These are phyloP conservation scores for Crucihimalaya himalaica DNA, from an alignment of 345 rosid species.

Conservation along the genomic window DNA sequence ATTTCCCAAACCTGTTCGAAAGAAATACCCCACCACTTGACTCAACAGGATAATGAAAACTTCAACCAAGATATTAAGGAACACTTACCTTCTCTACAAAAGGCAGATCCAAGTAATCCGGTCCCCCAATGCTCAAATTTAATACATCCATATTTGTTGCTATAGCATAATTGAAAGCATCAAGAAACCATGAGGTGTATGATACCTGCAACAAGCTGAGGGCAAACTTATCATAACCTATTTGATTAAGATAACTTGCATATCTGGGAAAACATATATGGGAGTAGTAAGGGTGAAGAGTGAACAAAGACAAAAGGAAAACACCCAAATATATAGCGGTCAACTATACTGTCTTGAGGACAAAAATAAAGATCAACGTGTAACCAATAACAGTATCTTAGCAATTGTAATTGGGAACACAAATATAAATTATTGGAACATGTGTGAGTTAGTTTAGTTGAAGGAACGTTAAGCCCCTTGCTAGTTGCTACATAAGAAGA, in stretches of 20 bases:
- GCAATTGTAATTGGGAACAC: not conserved
- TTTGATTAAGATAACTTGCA: slow-evolving; percentile 20
- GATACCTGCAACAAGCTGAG: slow-evolving; percentile 99
- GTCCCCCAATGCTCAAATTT: slow-evolving; percentile 98
- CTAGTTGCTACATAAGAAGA: slow-evolving; percentile 10
- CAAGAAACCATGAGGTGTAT: slow-evolving; percentile 99
- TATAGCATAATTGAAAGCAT: slow-evolving; percentile 96
- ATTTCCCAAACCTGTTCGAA: slow-evolving; percentile 90
- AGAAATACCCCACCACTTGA: slow-evolving; percentile 18
- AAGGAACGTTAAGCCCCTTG: not conserved
- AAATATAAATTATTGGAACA: not conserved
- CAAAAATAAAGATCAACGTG: not conserved
- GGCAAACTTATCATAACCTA: slow-evolving; percentile 71
- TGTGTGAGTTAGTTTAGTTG: not conserved
- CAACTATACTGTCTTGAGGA: slow-evolving; percentile 1
- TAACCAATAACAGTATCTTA: slow-evolving; percentile 22
- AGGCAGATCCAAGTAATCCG: slow-evolving; percentile 97
- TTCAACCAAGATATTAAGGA: slow-evolving; percentile 18
- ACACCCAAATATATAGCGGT: slow-evolving; percentile 6
- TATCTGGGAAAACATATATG: not conserved
- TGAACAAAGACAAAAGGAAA: slow-evolving; percentile 14
- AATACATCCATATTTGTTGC: slow-evolving; percentile 93
- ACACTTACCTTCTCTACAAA: slow-evolving; percentile 87
- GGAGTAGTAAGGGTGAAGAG: not conserved
- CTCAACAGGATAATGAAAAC: slow-evolving; percentile 8